Evolutionary conservation across 164 flowering plant genomes (phyloP).

Genomic region (Vitis cinerea): DNA sequence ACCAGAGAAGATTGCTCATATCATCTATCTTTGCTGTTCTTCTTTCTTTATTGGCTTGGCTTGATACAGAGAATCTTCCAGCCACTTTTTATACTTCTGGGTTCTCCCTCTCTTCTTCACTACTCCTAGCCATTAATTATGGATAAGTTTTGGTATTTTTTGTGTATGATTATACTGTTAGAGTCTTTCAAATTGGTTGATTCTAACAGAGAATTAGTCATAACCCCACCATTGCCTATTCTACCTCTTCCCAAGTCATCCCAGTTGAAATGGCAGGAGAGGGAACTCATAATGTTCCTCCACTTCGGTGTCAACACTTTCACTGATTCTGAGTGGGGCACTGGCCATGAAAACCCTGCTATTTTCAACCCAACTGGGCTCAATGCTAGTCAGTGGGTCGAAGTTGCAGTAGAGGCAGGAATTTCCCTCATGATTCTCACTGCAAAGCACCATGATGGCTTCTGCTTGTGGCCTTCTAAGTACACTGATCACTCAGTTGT

Average conservation of each 20-base stretch:
- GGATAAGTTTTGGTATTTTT: constrained; percentile 4
- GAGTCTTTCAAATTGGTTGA: not conserved
- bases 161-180: not conserved
- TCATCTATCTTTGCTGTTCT: too few relatives aligned
- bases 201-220: constrained; percentile 8
- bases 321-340: constrained; percentile 92
- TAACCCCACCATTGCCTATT: constrained; percentile 80
- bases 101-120: not conserved
- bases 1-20: too few relatives aligned
- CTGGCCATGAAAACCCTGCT: constrained; percentile 68
- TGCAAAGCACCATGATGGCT: constrained; percentile 95
- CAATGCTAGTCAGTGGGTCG: constrained; percentile 72
- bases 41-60: not conserved
- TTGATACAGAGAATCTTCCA: not conserved
- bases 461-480: constrained; percentile 88
- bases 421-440: constrained; percentile 72
- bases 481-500: constrained; percentile 81
- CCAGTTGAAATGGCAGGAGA: constrained; percentile 89
- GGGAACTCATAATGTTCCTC: constrained; percentile 83
- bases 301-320: constrained; percentile 96
- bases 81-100: not conserved
- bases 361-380: constrained; percentile 68
- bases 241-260: constrained; percentile 74
- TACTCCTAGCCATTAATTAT: not conserved
- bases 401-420: constrained; percentile 51